Evolutionary conservation across 768 basidiomycete genomes (phyloP).

Genomic region (Leccinum longicurvipes): DNA sequence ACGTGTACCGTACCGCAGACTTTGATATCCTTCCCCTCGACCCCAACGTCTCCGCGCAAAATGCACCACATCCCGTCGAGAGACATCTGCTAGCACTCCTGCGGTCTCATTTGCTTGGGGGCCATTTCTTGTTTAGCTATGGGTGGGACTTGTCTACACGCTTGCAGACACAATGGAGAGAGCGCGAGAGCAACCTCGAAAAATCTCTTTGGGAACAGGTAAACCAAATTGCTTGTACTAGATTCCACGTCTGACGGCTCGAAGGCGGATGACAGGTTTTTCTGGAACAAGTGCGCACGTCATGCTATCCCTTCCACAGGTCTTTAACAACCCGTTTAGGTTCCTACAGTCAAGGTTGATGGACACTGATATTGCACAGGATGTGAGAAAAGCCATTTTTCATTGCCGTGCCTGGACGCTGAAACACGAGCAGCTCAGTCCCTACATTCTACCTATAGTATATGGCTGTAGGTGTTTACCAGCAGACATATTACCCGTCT

Average conservation of each 20-base stretch:
- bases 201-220: constrained; percentile 79
- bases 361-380: constrained; percentile 51
- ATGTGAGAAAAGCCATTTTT: constrained; percentile 47
- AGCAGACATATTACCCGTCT: neutral
- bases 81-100: constrained; percentile 83
- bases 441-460: constrained; percentile 88
- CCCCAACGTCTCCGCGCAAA: constrained; percentile 60
- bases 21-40: constrained; percentile 90
- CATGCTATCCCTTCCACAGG: neutral
- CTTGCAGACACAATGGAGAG: constrained; percentile 77
- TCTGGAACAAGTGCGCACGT: constrained; percentile 78
- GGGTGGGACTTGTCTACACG: constrained; percentile 85
- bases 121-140: constrained; percentile 89
- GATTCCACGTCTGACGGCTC: constrained; percentile 7
- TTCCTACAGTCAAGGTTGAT: constrained; percentile 63
- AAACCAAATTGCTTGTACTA: constrained; percentile 24
- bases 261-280: constrained; percentile 93
- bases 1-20: constrained; percentile 86
- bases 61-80: constrained; percentile 82
- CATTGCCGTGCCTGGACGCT: constrained; percentile 7
- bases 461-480: constrained; percentile 77
- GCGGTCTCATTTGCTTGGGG: constrained; percentile 74
- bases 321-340: constrained; percentile 24
- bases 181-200: constrained; percentile 45
- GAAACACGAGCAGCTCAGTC: constrained; percentile 56